Percentiles rank a stretch among this genome's conserved stretches.
phyloP scores from a whole-genome alignment of 305 asterid species.

The Solanum hybrid region DNA sequence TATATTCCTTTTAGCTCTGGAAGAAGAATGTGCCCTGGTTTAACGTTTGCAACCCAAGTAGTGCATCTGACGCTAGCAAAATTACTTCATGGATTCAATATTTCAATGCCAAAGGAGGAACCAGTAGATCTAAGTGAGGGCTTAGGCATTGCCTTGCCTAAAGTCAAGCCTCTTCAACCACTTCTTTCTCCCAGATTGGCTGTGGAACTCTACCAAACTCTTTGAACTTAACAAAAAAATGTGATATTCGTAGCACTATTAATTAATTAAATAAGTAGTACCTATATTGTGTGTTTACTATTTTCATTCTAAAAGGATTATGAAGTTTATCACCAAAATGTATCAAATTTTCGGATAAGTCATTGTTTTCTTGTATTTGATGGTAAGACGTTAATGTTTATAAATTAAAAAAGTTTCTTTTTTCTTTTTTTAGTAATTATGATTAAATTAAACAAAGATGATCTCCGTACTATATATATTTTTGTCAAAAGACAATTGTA shows the following conservation, averaged over 20 bases:
- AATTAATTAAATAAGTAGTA: neutral
- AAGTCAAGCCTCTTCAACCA: constrained; percentile 32
- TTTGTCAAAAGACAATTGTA: neutral
- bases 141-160: constrained; percentile 29
- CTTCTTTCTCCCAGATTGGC: constrained; percentile 29
- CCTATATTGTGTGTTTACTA: neutral
- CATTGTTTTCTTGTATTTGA: neutral
- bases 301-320: neutral
- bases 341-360: neutral
- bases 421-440: neutral
- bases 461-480: neutral
- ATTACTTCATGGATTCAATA: constrained; percentile 47
- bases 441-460: neutral
- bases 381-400: neutral
- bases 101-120: constrained; percentile 6
- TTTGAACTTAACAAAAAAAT: neutral
- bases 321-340: neutral
- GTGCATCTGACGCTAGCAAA: constrained; percentile 36
- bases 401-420: neutral
- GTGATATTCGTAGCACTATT: neutral
- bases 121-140: constrained; percentile 47
- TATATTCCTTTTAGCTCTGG: constrained; percentile 42
- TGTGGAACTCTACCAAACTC: constrained; percentile 14
- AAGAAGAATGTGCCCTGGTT: constrained; percentile 48
- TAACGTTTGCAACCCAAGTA: constrained; percentile 29